These are phyloP conservation scores for Guadua angustifolia DNA, from an alignment of 176 grass and related monocot genomes.

Conservation along the genomic window DNA sequence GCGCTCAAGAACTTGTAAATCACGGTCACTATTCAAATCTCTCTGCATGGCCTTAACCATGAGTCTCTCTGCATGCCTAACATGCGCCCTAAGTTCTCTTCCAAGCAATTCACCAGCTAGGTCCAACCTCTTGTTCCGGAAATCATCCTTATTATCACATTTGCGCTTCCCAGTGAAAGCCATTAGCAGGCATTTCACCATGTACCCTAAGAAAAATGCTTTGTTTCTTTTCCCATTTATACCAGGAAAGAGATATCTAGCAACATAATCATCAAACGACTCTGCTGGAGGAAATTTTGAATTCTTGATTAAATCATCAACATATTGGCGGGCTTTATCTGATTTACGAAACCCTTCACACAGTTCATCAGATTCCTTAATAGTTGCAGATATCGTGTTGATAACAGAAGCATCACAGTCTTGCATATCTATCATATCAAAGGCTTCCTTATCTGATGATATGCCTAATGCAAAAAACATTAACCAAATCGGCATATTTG, in stretches of 20 bases:
- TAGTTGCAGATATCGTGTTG: constrained; percentile 74
- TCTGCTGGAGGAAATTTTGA: constrained; percentile 80
- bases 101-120: constrained; percentile 80
- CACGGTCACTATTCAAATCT: constrained; percentile 82
- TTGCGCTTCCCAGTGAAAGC: constrained; percentile 78
- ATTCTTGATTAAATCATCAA: constrained; percentile 64
- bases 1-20: constrained; percentile 59
- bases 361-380: constrained; percentile 72
- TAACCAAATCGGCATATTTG: constrained; percentile 83
- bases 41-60: constrained; percentile 94
- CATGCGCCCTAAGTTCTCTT: constrained; percentile 82
- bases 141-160: constrained; percentile 97
- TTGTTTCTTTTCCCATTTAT: constrained; percentile 71
- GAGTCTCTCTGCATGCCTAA: constrained; percentile 80
- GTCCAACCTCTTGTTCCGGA: constrained; percentile 90
- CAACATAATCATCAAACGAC: constrained; percentile 86
- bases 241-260: constrained; percentile 72
- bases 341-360: constrained; percentile 70
- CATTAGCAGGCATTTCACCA: constrained; percentile 92
- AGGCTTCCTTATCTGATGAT: constrained; percentile 79
- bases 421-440: constrained; percentile 83
- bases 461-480: constrained; percentile 92
- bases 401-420: constrained; percentile 69
- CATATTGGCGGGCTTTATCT: constrained; percentile 68
- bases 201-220: constrained; percentile 86